phyloP scores from a whole-genome alignment of 371 early-diverging fungal genomes.

The Smittium culicis region DNA sequence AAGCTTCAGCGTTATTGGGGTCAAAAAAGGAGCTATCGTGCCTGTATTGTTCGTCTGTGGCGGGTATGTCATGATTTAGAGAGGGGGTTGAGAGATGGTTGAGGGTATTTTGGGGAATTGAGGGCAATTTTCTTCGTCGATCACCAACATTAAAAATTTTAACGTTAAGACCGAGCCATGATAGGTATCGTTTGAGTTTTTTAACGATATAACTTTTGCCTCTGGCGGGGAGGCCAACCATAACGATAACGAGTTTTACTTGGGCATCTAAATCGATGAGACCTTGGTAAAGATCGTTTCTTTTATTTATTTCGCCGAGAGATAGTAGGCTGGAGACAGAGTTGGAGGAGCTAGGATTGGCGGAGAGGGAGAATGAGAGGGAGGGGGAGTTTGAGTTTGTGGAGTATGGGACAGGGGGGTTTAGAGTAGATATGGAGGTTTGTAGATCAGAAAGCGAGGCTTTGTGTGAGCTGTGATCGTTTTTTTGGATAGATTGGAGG shows the following conservation, averaged over 20 bases:
- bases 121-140: conserved; percentile 6
- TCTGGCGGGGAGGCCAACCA: conserved; percentile 72
- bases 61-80: background rate
- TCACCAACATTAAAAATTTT: conserved; percentile 38
- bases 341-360: background rate
- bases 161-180: conserved; percentile 84
- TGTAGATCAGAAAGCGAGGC: too few relatives aligned
- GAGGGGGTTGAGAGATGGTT: conserved; percentile 12
- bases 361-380: too few relatives aligned
- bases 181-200: conserved; percentile 85
- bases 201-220: conserved; percentile 84
- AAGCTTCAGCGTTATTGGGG: conserved; percentile 57
- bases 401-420: too few relatives aligned
- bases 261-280: background rate
- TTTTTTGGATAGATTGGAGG: too few relatives aligned
- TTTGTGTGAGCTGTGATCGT: too few relatives aligned
- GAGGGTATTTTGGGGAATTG: background rate
- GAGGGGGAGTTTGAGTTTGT: too few relatives aligned
- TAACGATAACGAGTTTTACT: conserved; percentile 6
- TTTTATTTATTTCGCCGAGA: background rate
- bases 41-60: background rate
- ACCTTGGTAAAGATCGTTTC: background rate
- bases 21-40: conserved; percentile 66
- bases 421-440: too few relatives aligned
- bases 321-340: background rate